phyloP scores from a whole-genome alignment of 2,329 filamentous ascomycete genomes.

The Talaromyces sp. region DNA sequence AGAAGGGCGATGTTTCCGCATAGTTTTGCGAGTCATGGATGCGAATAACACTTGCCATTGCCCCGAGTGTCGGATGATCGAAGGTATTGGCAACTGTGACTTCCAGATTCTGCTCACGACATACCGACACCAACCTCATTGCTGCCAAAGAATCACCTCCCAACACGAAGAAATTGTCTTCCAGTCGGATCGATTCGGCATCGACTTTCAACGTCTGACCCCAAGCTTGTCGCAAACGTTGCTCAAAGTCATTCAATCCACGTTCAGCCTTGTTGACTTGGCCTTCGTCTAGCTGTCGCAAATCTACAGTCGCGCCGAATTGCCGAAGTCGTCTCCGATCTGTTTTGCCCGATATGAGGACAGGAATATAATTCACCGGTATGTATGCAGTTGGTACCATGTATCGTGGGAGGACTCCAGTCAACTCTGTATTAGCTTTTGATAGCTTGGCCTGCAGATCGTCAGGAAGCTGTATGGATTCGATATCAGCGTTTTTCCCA shows the following conservation, averaged over 20 bases:
- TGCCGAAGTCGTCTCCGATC: constrained; percentile 30
- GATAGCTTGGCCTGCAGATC: constrained; percentile 21
- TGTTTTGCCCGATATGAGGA: constrained; percentile 44
- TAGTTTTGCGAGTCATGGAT: constrained; percentile 27
- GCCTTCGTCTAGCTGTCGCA: neutral
- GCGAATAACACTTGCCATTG: constrained; percentile 42
- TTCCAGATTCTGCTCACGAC: constrained; percentile 28
- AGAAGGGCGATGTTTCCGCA: constrained; percentile 21
- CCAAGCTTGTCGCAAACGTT: constrained; percentile 35
- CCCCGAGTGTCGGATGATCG: constrained; percentile 30
- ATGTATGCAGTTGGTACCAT: constrained; percentile 36
- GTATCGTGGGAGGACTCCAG: constrained; percentile 18
- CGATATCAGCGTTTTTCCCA: neutral
- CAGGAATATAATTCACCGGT: constrained; percentile 31
- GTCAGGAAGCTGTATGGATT: neutral
- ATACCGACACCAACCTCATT: constrained; percentile 34
- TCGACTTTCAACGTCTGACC: constrained; percentile 30
- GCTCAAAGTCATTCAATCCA: constrained; percentile 24
- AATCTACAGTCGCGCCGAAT: constrained; percentile 6
- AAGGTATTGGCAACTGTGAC: constrained; percentile 38
- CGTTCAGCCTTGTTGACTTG: constrained; percentile 15
- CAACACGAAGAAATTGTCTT: constrained; percentile 38
- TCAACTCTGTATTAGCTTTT: constrained; percentile 19
- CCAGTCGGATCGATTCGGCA: constrained; percentile 31
- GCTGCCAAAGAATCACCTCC: constrained; percentile 36